Evolutionary conservation across 495 filamentous ascomycete genomes (phyloP).

Genomic region (Parathielavia appendiculata): DNA sequence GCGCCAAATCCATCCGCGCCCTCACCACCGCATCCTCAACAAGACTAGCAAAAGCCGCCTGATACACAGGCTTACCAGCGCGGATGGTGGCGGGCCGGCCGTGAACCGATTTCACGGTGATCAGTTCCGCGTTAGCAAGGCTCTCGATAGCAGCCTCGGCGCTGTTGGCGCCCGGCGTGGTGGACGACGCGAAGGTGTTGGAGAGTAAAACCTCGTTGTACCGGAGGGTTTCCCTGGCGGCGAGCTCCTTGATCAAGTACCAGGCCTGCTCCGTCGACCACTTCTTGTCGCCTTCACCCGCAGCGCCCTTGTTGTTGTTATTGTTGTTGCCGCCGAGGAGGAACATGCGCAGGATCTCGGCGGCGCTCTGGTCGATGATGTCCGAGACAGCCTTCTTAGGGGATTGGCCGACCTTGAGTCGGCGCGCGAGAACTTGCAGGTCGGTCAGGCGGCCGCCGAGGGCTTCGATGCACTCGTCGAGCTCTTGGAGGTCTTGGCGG

Average conservation of each 20-base stretch:
- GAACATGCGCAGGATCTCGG: slow-evolving; percentile 91
- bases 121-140: slow-evolving; percentile 82
- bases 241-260: slow-evolving; percentile 73
- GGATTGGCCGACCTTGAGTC: slow-evolving; percentile 86
- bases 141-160: slow-evolving; percentile 70
- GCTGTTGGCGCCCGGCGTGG: slow-evolving; percentile 35
- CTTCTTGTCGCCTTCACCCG: slow-evolving; percentile 40
- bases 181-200: slow-evolving; percentile 60
- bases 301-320: slow-evolving; percentile 22
- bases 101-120: slow-evolving; percentile 63
- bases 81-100: slow-evolving; percentile 73
- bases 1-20: slow-evolving; percentile 66
- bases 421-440: slow-evolving; percentile 82
- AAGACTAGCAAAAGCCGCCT: slow-evolving; percentile 69
- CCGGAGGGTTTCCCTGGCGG: slow-evolving; percentile 53
- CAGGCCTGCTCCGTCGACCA: slow-evolving; percentile 87
- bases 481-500: slow-evolving; percentile 48
- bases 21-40: slow-evolving; percentile 65
- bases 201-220: slow-evolving; percentile 81
- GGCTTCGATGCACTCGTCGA: slow-evolving; percentile 75
- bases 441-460: slow-evolving; percentile 90
- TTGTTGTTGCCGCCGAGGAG: slow-evolving; percentile 45
- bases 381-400: slow-evolving; percentile 79
- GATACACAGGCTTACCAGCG: slow-evolving; percentile 83
- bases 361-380: slow-evolving; percentile 80